These are phyloP conservation scores for Collybia sordida DNA, from an alignment of 768 basidiomycete species.

Conservation along the genomic window DNA sequence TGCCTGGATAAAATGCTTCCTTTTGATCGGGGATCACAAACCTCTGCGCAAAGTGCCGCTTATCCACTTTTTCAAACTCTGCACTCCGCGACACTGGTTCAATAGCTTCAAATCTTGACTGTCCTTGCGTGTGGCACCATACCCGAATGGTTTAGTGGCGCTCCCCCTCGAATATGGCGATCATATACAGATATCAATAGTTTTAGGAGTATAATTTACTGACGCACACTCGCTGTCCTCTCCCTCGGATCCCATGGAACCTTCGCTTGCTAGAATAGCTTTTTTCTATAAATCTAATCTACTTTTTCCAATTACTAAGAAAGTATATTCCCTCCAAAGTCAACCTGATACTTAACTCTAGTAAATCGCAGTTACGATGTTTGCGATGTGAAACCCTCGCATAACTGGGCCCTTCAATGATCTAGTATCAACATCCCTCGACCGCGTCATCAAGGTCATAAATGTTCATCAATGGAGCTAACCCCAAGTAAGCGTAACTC, in stretches of 20 bases:
- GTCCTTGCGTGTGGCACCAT: neutral
- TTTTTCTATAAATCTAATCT: too few species aligned
- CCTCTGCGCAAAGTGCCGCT: slow-evolving; percentile 31
- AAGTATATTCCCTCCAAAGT: too few species aligned
- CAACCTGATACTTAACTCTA: too few species aligned
- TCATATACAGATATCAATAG: slow-evolving; percentile 2
- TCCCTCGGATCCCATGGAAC: slow-evolving; percentile 17
- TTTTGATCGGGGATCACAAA: slow-evolving; percentile 67
- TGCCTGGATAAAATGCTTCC: slow-evolving; percentile 38
- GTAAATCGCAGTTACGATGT: too few species aligned
- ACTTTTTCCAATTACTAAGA: too few species aligned
- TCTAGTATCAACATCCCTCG: too few species aligned
- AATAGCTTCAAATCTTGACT: neutral
- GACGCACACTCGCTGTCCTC: neutral
- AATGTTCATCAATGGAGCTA: too few species aligned
- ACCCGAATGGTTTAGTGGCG: slow-evolving; percentile 39
- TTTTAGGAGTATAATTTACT: neutral
- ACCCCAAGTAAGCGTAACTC: too few species aligned
- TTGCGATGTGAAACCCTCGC: too few species aligned
- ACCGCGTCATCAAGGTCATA: too few species aligned
- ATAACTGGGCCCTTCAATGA: too few species aligned
- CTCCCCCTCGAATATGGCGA: slow-evolving; percentile 2
- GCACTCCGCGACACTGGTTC: slow-evolving; percentile 19
- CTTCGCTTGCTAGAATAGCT: neutral
- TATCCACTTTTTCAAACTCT: slow-evolving; percentile 14